A percentile compares a stretch with the other conserved stretches of the same genome.
These are phyloP conservation scores for Vicia sativa DNA, from an alignment of 306 rosid species.

Conservation along the genomic window DNA sequence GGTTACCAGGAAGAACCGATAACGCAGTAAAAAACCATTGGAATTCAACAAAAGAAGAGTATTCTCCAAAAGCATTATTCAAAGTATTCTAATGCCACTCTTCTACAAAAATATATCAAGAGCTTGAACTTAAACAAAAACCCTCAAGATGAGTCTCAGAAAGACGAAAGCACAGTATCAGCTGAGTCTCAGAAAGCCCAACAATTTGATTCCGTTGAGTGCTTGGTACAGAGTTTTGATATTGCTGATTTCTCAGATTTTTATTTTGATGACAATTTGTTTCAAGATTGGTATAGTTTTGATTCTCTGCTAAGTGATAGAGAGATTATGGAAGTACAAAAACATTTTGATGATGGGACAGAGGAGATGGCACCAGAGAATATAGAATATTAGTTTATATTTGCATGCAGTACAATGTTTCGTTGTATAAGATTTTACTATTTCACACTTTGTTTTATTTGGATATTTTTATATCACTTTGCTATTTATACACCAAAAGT, in stretches of 20 bases:
- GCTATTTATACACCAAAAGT: too few relatives aligned
- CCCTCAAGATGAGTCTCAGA: not conserved
- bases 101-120: not conserved
- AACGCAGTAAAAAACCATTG: not conserved
- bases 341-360: too few relatives aligned
- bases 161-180: not conserved
- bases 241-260: not conserved
- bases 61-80: not conserved
- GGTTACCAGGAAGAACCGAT: not conserved
- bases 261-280: not conserved
- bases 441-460: too few relatives aligned
- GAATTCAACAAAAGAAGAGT: not conserved
- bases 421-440: too few relatives aligned
- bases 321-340: not conserved
- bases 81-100: not conserved
- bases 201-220: not conserved
- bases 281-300: not conserved
- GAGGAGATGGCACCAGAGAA: too few relatives aligned
- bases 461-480: not conserved
- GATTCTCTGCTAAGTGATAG: not conserved
- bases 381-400: too few relatives aligned
- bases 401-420: too few relatives aligned
- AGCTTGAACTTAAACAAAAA: not conserved
- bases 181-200: not conserved
- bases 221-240: not conserved